Base-by-base conservation (phyloP, 129 eudicot species). In the Flaveria ramosissima region DNA sequence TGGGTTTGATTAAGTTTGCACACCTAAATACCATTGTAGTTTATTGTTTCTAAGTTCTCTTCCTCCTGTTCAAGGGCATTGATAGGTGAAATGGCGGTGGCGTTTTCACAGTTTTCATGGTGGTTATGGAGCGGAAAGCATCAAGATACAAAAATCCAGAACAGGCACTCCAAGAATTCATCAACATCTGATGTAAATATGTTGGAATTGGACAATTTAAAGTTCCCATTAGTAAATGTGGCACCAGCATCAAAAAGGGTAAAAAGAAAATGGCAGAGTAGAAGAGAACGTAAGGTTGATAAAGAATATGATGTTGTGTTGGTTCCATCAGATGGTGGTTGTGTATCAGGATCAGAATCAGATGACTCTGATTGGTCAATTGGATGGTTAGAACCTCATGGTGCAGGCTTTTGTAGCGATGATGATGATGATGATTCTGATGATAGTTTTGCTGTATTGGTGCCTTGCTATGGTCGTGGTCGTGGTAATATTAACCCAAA, bases 311-410 rank as follows among this genome's bases (percentile, higher is more conserved):
- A 93, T 75, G 76, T 85, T 32, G 96, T 93, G 71, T 80, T 93
- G 84, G 96, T 92, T 36, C 96, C 96, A 55, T 81, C 90, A 3
- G 97, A 92, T 68, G 97, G 97, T 68, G 92, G 87, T 64, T 79
- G 95, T 78, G 84, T 92, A 60, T 92, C 97, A 7, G 97, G 88
- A 48, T 92, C 97, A 2, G 97, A 92, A 85, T 89, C 97, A 46
- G 92, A 89, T 70, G 97, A 92, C 67, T 89, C 97, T 47, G 97
- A 92, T 78, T 92, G 96, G 96, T 92, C 97, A 3, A 80, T 89
- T 12, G 97, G 97, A 85, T 92, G 97, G 97, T 63, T 92, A 74
- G 97, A 92, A 81, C 92, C 97, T 2, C 97, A 87, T 36, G 93
- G 92, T 72, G 86, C 98, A 77, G 87, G 81, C 75, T 92, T 92